phyloP scores from a whole-genome alignment of 2,329 filamentous ascomycete genomes.

The Neonectria hederae region DNA sequence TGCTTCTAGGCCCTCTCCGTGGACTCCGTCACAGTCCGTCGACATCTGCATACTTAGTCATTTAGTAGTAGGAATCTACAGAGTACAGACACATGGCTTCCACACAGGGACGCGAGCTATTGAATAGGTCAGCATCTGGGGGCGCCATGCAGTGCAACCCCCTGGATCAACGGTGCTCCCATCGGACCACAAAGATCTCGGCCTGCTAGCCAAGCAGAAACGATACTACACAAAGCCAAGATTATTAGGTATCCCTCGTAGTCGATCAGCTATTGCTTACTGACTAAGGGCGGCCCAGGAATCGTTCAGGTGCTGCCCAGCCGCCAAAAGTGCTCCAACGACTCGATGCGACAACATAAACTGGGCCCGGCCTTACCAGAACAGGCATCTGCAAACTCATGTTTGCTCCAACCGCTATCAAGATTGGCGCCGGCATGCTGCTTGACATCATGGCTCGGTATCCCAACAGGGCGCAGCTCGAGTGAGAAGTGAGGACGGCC shows the following conservation, averaged over 20 bases:
- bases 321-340: neutral
- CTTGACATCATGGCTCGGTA: constrained; percentile 13
- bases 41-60: neutral
- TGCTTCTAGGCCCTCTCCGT: neutral
- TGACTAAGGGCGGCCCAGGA: no score
- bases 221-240: neutral
- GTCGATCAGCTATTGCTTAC: no score
- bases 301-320: no score
- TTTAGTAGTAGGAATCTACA: no score
- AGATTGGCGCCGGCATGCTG: constrained; percentile 27
- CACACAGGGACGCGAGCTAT: neutral
- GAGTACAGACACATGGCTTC: no score
- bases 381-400: constrained; percentile 35
- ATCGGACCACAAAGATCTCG: neutral
- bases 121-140: neutral
- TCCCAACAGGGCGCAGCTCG: neutral
- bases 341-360: constrained; percentile 37
- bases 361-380: constrained; percentile 25
- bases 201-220: neutral
- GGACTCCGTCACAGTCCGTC: neutral
- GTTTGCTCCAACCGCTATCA: constrained; percentile 24
- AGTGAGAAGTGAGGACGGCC: no score
- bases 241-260: neutral
- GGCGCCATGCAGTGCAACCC: neutral
- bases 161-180: neutral